A percentile compares a stretch with the other conserved stretches of the same genome.
phyloP scores from a whole-genome alignment of 371 early-diverging fungal species.

The Mortierella sp. region DNA sequence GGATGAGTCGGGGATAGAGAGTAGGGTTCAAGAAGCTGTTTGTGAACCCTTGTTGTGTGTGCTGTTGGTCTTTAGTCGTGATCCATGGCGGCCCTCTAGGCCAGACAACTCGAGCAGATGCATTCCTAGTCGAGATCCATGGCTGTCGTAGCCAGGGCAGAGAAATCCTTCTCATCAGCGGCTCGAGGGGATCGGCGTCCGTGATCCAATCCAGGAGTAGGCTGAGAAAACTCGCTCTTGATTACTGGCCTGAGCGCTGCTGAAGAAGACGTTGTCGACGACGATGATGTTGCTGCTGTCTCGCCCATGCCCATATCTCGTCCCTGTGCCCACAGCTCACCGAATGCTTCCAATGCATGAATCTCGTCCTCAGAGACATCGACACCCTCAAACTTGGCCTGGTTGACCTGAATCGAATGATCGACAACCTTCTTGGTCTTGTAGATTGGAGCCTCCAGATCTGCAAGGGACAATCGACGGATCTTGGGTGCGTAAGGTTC shows the following conservation, averaged over 20 bases:
- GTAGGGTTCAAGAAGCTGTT: neutral
- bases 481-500: constrained; percentile 25
- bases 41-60: neutral
- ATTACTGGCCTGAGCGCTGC: constrained; percentile 3
- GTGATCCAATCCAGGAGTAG: constrained; percentile 31
- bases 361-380: constrained; percentile 57
- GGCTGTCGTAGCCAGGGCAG: constrained; percentile 15
- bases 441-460: constrained; percentile 49
- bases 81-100: constrained; percentile 25
- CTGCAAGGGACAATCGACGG: constrained; percentile 52
- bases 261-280: neutral
- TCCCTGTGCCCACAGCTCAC: constrained; percentile 53
- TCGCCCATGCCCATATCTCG: constrained; percentile 38
- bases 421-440: constrained; percentile 42
- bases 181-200: constrained; percentile 35
- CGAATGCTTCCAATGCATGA: constrained; percentile 53
- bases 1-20: neutral
- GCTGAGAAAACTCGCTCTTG: constrained; percentile 23
- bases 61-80: constrained; percentile 10
- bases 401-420: constrained; percentile 34
- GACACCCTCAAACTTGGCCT: constrained; percentile 41
- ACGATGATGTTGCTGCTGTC: neutral
- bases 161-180: neutral
- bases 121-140: constrained; percentile 38
- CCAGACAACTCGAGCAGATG: constrained; percentile 17